Conservation (phyloP, 208 protist genomes). For the Leishmania tropica region DNA sequence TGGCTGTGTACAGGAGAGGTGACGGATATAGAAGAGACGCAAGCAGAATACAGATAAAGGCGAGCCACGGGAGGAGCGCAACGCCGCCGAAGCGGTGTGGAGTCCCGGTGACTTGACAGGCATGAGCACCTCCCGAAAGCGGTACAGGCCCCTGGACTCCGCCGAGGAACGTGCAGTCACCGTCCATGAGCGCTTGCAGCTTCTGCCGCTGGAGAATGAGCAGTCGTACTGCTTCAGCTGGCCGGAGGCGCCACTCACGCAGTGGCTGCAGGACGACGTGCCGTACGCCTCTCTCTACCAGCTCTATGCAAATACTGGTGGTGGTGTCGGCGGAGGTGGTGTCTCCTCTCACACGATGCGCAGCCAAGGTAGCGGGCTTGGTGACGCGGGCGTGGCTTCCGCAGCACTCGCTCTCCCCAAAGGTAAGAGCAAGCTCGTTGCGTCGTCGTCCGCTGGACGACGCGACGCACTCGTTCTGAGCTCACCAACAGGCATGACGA, state of each 20-base stretch:
- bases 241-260: slow-evolving; percentile 56
- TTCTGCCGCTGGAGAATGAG: slow-evolving; percentile 68
- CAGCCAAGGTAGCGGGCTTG: not conserved
- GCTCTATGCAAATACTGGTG: slow-evolving; percentile 4
- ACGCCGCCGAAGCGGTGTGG: not conserved
- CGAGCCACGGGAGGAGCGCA: not conserved
- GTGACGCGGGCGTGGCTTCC: not conserved
- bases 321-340: slow-evolving; percentile 4
- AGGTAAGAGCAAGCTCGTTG: not conserved
- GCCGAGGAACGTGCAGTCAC: slow-evolving; percentile 68
- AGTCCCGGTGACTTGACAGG: not conserved
- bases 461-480: not conserved
- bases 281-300: slow-evolving; percentile 28
- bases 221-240: slow-evolving; percentile 86
- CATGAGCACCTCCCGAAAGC: slow-evolving; percentile 64
- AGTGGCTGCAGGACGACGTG: slow-evolving; percentile 27
- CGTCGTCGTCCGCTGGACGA: not conserved
- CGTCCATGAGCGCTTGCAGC: slow-evolving; percentile 45
- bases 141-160: slow-evolving; percentile 79
- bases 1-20: not conserved
- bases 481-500: not conserved
- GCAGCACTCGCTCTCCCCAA: not conserved
- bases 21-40: too few species aligned
- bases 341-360: slow-evolving; percentile 1
- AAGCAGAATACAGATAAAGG: not conserved